These are phyloP conservation scores for Boletus sp. DNA, from an alignment of 768 basidiomycete species.

Conservation along the genomic window DNA sequence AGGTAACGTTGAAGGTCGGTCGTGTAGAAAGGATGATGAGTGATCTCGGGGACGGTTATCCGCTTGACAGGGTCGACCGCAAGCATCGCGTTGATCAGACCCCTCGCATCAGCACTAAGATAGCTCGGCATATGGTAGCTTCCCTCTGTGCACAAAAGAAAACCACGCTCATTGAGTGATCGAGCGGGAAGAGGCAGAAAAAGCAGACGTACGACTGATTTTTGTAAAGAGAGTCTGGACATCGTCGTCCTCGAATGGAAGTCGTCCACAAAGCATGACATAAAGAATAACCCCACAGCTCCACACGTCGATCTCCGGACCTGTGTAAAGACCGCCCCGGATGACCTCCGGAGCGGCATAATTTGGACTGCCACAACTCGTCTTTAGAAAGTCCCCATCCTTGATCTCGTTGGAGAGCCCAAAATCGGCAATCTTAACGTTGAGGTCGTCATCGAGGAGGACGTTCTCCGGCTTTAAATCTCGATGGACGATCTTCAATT, in stretches of 20 bases:
- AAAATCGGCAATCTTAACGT: conserved; percentile 99
- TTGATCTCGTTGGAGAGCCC: conserved; percentile 94
- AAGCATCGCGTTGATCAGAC: conserved; percentile 85
- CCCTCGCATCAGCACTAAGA: conserved; percentile 72
- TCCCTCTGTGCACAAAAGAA: conserved; percentile 54
- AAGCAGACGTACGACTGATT: conserved; percentile 68
- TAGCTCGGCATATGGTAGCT: conserved; percentile 81
- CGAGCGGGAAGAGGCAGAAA: too few species aligned
- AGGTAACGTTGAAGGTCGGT: conserved; percentile 85
- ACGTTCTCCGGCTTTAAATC: conserved; percentile 98
- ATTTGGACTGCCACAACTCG: conserved; percentile 97
- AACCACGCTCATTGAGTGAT: background rate
- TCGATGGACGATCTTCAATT: conserved; percentile 95
- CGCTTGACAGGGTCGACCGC: conserved; percentile 93
- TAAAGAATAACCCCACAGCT: conserved; percentile 96
- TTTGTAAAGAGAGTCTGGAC: conserved; percentile 91
- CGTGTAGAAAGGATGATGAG: conserved; percentile 87
- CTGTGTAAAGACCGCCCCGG: conserved; percentile 89
- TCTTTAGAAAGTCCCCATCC: conserved; percentile 95
- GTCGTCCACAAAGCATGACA: conserved; percentile 92
- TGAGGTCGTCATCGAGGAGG: conserved; percentile 76
- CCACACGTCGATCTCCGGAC: conserved; percentile 99
- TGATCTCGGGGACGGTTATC: conserved; percentile 90
- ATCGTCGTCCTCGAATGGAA: conserved; percentile 98
- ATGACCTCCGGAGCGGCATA: conserved; percentile 99